These are phyloP conservation scores for Amphibolis antarctica DNA, from an alignment of 106 monocot species.

Conservation along the genomic window DNA sequence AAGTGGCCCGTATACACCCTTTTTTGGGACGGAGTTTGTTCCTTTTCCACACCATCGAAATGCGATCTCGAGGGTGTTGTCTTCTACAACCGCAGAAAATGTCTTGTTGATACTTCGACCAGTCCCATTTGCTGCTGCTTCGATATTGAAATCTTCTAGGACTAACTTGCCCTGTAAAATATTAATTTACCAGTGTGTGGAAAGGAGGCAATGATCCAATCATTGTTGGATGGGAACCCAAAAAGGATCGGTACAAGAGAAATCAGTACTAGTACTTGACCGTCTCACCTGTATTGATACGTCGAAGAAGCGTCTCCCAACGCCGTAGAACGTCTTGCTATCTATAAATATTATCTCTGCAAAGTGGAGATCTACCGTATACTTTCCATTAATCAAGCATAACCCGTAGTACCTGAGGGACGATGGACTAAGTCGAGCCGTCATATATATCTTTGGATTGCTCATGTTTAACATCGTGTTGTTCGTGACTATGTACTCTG, in stretches of 20 bases:
- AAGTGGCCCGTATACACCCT: too few relatives aligned
- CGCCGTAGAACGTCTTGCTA: conserved; percentile 6
- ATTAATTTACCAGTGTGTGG: too few relatives aligned
- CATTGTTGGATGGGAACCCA: not conserved
- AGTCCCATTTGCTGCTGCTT: too few relatives aligned
- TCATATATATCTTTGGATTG: conserved; percentile 4
- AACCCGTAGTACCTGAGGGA: conserved; percentile 20
- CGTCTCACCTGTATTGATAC: conserved; percentile 17
- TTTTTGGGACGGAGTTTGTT: too few relatives aligned
- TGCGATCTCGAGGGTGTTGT: too few relatives aligned
- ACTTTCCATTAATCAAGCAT: conserved; percentile 13
- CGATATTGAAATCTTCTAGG: too few relatives aligned
- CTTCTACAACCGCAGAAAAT: too few relatives aligned
- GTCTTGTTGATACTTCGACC: too few relatives aligned
- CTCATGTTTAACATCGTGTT: not conserved
- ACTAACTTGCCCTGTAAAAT: too few relatives aligned
- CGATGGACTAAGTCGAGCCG: conserved; percentile 11
- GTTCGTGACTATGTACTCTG: not conserved
- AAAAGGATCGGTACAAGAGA: not conserved
- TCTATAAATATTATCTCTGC: too few relatives aligned
- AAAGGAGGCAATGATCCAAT: too few relatives aligned
- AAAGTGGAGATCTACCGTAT: conserved; percentile 19
- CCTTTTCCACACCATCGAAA: too few relatives aligned
- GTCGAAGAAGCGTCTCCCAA: conserved; percentile 19
- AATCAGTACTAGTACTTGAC: not conserved